Percentiles rank a stretch among this genome's conserved stretches.
phyloP scores from a whole-genome alignment of 805 yeast species.

The Komagataella kurtzmanii region DNA sequence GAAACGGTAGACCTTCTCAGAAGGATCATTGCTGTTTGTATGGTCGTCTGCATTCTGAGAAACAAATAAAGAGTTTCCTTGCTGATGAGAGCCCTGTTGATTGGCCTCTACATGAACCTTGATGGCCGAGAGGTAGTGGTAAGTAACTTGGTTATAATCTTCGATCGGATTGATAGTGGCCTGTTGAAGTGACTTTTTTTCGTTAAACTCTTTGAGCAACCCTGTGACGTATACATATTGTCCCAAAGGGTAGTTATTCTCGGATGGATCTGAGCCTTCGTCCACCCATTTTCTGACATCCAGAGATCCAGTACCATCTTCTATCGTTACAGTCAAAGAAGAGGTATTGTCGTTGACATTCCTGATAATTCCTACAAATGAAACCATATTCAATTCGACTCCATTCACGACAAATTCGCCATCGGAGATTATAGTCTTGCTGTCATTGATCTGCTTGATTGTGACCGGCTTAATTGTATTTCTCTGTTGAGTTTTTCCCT shows the following conservation, averaged over 20 bases:
- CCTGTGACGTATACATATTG: slow-evolving; percentile 51
- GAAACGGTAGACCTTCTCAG: slow-evolving; percentile 34
- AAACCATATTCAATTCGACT: slow-evolving; percentile 47
- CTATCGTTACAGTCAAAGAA: slow-evolving; percentile 44
- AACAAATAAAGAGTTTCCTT: slow-evolving; percentile 24
- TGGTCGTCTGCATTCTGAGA: slow-evolving; percentile 21
- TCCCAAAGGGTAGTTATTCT: slow-evolving; percentile 31
- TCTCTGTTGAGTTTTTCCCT: slow-evolving; percentile 15
- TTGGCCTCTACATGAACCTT: slow-evolving; percentile 41
- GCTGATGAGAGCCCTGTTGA: slow-evolving; percentile 12
- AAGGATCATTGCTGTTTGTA: slow-evolving; percentile 11
- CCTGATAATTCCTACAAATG: slow-evolving; percentile 61
- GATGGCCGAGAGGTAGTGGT: slow-evolving; percentile 56
- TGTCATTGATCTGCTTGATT: slow-evolving; percentile 54
- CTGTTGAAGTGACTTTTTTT: slow-evolving; percentile 50
- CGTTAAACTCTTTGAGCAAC: slow-evolving; percentile 43
- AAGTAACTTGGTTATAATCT: slow-evolving; percentile 55
- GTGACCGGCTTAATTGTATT: slow-evolving; percentile 51
- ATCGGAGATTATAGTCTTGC: slow-evolving; percentile 50
- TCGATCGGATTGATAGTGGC: slow-evolving; percentile 42
- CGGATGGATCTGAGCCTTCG: slow-evolving; percentile 20
- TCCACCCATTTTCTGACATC: slow-evolving; percentile 56
- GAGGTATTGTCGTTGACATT: slow-evolving; percentile 46
- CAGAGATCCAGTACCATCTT: slow-evolving; percentile 65
- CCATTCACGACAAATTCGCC: slow-evolving; percentile 49